Base-by-base conservation (phyloP, 768 basidiomycete species). In the Lactarius psammicola region DNA sequence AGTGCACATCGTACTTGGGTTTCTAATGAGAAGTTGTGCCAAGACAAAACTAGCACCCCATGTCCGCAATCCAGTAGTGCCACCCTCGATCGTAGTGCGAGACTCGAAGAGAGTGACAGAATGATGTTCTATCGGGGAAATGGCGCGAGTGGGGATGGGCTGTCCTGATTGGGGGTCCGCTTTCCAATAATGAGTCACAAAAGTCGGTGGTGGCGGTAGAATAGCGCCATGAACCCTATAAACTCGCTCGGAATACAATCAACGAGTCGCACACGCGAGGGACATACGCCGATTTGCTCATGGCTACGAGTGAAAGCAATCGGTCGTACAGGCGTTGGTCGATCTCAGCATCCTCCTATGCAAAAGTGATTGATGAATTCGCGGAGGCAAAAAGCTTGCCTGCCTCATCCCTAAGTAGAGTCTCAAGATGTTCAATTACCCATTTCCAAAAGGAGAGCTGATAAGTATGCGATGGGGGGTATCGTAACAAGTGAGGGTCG, bases 31-130 rank as follows among this genome's bases (percentile, higher is more conserved):
- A 70, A 85, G 87, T 56, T 87, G 81, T 0, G 85, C 84, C 23
- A 93, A 78, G 34, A 83, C 77, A 53, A 88, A 82, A 69, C 89
- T 87, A 6, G 92, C 89, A 33, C 81, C 78, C 92, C 92, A 94
- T 8, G 91, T 94, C 61, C 88, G 81, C 56, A 93, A 75, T 15
- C 92, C 90, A 1, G 90, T 93, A 0, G 90, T 93, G 0, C 92
- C 91, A 49, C 79, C 78, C 73, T 92, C 90, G 33, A 92, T 86
- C 3, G 81, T 85, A 2, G 84, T 87, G 8, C 86, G 84, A 1
- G 91, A 91, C 75, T 94, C 91, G 10, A 88, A 75, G 2, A 93
- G 75, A 0, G 91, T 91, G 20, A 81, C 77, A 4, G 75, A 80
- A 55, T 80, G 78, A 67, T 78, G 80, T 26, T 72, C 63, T 20